These are phyloP conservation scores for Ciborinia camelliae DNA, from an alignment of 2,329 filamentous ascomycete species.

Conservation along the genomic window DNA sequence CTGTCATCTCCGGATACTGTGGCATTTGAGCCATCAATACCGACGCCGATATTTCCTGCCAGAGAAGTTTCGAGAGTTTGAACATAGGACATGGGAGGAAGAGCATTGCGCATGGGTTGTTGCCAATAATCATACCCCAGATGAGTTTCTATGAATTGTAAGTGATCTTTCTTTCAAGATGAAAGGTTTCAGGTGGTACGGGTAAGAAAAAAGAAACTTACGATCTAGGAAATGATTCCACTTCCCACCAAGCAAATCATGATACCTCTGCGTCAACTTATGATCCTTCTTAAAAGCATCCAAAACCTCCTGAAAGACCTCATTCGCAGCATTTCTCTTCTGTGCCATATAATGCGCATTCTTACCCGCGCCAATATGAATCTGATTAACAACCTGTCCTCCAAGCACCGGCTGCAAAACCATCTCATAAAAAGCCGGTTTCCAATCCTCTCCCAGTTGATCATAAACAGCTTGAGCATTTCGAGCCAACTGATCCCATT, in stretches of 20 bases:
- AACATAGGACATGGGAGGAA: constrained; percentile 59
- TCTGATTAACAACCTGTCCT: constrained; percentile 54
- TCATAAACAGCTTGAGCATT: constrained; percentile 56
- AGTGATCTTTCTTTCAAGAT: not conserved
- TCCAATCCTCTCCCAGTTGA: constrained; percentile 46
- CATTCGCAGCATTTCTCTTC: constrained; percentile 55
- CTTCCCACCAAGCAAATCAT: constrained; percentile 57
- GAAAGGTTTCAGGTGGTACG: not conserved
- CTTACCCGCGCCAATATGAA: constrained; percentile 48
- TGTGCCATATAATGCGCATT: constrained; percentile 56
- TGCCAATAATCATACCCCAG: constrained; percentile 55
- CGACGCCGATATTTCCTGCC: constrained; percentile 60
- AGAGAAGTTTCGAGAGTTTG: constrained; percentile 56
- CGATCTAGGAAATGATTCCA: constrained; percentile 61
- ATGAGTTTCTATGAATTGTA: constrained; percentile 47
- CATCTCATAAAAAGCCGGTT: constrained; percentile 61
- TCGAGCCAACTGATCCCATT: constrained; percentile 52
- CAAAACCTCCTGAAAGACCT: constrained; percentile 50
- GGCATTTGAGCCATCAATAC: constrained; percentile 63
- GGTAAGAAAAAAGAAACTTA: constrained; percentile 30
- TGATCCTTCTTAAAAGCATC: constrained; percentile 55
- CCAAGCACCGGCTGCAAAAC: constrained; percentile 59
- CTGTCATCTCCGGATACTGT: constrained; percentile 65
- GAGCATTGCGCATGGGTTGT: constrained; percentile 67
- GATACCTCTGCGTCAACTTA: constrained; percentile 54